Base-by-base conservation (phyloP, 257 asterid species). In the Nyctanthes arbortristis region DNA sequence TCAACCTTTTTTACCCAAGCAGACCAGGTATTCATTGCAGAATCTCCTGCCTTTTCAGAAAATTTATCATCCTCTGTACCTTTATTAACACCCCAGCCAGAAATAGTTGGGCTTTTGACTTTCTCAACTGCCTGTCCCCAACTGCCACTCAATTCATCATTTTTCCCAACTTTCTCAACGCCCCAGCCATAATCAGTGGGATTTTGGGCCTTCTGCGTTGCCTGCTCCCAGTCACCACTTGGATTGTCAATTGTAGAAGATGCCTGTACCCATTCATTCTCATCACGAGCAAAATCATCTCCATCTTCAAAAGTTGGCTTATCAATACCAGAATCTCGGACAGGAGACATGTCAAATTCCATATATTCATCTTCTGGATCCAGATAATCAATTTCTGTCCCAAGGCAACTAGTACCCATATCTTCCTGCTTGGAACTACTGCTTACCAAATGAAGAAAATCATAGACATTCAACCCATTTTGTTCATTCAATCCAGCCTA, bases 241-340 rank as follows among this genome's bases (percentile, higher is more conserved):
- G 71, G 25, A 63, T 73, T 43, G 34, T 25, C 60, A n/a, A 32
- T 56, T 30, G 12, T 49, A 34, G 74, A 54, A 39, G 79, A 49
- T 54, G 66, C 76, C 74, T 73, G 71, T 30, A 62, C 76, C 84
- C 84, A 80, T 9, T 80, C 84, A 71, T 74, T 75, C 56, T 67
- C 80, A 24, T 69, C 73, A 58, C 67, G 57, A 25, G 82, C 79
- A 64, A 84, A 71, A 63, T 85, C 91, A 60, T 66, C 45, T 40
- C 71, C 82, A 71, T 91, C 97, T 71, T 93, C 99, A 66, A 93
- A 93, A 30, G 81, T 82, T 34, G 91, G 99, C 71, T 82, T 86
- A 14, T 77, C 90, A 22, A 68, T 61, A 68, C 87, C 93, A 67
- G 92, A 70, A 55, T 87, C 95, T 70, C 92, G 73, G 49, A 73